Evolutionary conservation across 768 basidiomycete genomes (phyloP), one percentile per base, ranked within the genome.

Genomic region (Lactarius hatsudake): DNA sequence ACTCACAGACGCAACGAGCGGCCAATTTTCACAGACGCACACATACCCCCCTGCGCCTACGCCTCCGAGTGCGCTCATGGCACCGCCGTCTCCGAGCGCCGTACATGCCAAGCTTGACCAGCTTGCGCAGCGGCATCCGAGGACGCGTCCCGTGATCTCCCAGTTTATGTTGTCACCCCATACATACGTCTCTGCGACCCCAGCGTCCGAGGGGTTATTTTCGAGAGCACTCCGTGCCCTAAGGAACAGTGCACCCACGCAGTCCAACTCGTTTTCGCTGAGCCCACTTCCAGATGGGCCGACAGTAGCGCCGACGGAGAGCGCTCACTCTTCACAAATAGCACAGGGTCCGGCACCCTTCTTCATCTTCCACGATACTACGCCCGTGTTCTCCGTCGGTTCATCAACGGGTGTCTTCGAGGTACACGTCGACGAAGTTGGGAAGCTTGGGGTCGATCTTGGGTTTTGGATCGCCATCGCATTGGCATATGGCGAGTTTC

Each of bases 401-500:
- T 84, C 86, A 0, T 76, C 84, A 8, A 85, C 82, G 0, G 91
- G 91, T 5, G 62, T 86, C 40, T 76, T 93, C 45, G 89, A 89
- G 73, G 75, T 93, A 43, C 84, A 91, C 43, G 75, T 78, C 60
- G 76, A 79, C 5, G 83, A 88, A 66, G 85, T 86, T 61, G 75
- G 78, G 20, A 75, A 81, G 36, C 73, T 91, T 28, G 92, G 91
- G 17, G 84, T 94, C 34, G 89, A 91, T 58, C 83, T 83, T 32
- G 86, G 86, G 62, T 93, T 93, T 73, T 93, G 90, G 87, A 81
- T 94, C 56, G 84, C 89, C 0, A 79, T 90, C 48, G 87, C 87
- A 0, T 74, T 93, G 71, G 87, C 89, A 3, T 94, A 92, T 74
- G 76, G 91, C 15, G 90, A 90, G 66, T 93, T 91, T 72, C 75